Percentiles rank a stretch among this genome's conserved stretches.
These are phyloP conservation scores for Fusarium sp. DNA, from an alignment of 2,329 filamentous ascomycete species.

Conservation along the genomic window DNA sequence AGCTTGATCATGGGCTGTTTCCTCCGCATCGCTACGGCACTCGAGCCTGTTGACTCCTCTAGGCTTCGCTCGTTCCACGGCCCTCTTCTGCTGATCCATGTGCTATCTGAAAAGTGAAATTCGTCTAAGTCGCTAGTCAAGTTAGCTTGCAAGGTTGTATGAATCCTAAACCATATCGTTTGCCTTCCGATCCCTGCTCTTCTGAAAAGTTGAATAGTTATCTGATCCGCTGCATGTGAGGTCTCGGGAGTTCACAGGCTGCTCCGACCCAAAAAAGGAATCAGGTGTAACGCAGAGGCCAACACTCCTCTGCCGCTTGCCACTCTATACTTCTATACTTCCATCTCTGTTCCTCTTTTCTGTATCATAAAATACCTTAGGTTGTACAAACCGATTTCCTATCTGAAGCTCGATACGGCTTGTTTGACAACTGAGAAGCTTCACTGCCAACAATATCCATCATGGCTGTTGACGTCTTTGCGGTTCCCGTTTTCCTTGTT, in stretches of 20 bases:
- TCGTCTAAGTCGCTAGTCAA: conserved; percentile 5
- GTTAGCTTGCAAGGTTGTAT: conserved; percentile 18
- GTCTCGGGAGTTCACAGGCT: conserved; percentile 1
- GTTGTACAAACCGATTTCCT: not conserved
- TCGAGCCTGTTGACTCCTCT: not conserved
- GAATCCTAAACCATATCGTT: conserved; percentile 20
- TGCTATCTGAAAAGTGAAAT: conserved; percentile 19
- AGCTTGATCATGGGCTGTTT: conserved; percentile 28
- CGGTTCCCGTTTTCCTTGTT: conserved; percentile 88
- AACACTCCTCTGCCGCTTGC: conserved; percentile 9
- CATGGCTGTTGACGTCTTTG: conserved; percentile 77
- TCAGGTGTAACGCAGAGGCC: conserved; percentile 18
- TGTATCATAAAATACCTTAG: not conserved
- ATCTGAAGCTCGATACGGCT: not conserved
- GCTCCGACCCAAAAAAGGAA: conserved; percentile 19
- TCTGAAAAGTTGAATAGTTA: conserved; percentile 7
- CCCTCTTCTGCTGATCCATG: conserved; percentile 10
- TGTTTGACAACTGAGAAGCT: not conserved
- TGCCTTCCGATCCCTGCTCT: conserved; percentile 9
- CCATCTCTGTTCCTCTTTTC: not conserved
- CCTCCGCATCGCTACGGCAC: not conserved
- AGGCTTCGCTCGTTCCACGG: not conserved
- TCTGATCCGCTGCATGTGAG: conserved; percentile 29
- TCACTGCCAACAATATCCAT: conserved; percentile 16
- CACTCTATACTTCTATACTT: not conserved